Evolutionary conservation across 1,139 yeast species (phyloP), one percentile per base, ranked within the genome.

Genomic region (Sugiyamaella paludigena): DNA sequence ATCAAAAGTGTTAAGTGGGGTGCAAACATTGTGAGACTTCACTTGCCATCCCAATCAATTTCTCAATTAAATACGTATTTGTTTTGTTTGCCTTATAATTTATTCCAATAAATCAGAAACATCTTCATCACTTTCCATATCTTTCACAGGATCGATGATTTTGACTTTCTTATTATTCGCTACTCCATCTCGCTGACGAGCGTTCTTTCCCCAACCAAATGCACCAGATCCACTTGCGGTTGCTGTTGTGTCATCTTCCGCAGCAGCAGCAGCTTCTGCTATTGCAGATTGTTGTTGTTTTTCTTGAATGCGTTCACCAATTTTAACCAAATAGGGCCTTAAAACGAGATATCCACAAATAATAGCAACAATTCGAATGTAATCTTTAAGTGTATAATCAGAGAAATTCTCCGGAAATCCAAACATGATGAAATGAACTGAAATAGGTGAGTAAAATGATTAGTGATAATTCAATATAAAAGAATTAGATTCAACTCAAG

Each of bases 51-150:
- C n/a, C n/a, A n/a, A n/a, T n/a, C n/a, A n/a, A 19, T 19, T 19
- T 19, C 24, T 19, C 24, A 19, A n/a, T n/a, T n/a, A 19, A 19
- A 19, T 19, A 19, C 24, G 5, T 5, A 19, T 19, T 3, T 19
- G 24, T 19, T 19, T 19, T 19, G 3, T 19, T 19, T 19, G 24
- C 24, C 24, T 4, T 3, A 19, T 19, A 19, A 19, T 19, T 29
- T 30, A 42, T 54, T 84, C 88, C 45, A 84, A 83, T 58, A 82
- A 87, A 59, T 83, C 88, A 59, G 81, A 83, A 53, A 80, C 81
- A 54, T 82, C 87, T 31, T 80, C 87, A 49, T 81, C 85, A 40
- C 80, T 84, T 49, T 79, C 84, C 55, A 75, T 79, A 32, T 77
- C 80, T 31, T 13, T 5, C 5, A 19, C 24, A 19, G 24, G 24